Percentiles rank a stretch among this genome's conserved stretches.
Evolutionary conservation across 176 grass and related monocot species (phyloP).

Genomic region (Melocanna baccifera): DNA sequence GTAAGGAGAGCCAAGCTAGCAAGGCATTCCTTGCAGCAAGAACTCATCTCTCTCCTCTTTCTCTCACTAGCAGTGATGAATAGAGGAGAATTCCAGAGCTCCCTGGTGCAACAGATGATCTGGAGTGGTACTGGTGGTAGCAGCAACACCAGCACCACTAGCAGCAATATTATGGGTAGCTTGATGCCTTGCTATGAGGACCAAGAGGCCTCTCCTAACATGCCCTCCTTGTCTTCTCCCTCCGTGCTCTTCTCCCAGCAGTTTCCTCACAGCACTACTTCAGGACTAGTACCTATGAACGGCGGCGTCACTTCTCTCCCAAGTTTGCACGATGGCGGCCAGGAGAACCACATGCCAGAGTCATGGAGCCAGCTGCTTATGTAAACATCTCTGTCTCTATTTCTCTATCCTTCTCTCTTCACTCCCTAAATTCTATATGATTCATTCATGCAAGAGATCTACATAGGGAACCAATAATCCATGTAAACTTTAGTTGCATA

Average conservation of each 20-base stretch:
- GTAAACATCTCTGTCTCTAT: conserved; percentile 47
- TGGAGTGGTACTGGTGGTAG: conserved; percentile 30
- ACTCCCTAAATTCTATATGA: neutral
- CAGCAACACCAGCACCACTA: neutral
- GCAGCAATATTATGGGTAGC: conserved; percentile 43
- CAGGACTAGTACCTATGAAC: conserved; percentile 32
- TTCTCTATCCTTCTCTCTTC: neutral
- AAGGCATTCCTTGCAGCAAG: conserved; percentile 23
- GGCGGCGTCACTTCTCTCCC: conserved; percentile 28
- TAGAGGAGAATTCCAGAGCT: conserved; percentile 74
- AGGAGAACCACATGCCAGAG: conserved; percentile 58
- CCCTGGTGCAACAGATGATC: conserved; percentile 81
- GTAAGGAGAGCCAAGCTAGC: conserved; percentile 9
- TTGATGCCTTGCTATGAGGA: conserved; percentile 59
- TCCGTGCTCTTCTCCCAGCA: conserved; percentile 63
- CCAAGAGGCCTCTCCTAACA: conserved; percentile 44
- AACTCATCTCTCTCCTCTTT: conserved; percentile 7
- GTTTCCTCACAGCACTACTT: conserved; percentile 31
- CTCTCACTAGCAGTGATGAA: conserved; percentile 40
- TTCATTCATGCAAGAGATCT: conserved; percentile 8
- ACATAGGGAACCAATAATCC: neutral
- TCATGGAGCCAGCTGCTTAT: conserved; percentile 88
- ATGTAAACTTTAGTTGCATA: conserved; percentile 27
- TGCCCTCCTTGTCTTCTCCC: conserved; percentile 59
- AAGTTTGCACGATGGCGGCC: conserved; percentile 27